These are phyloP conservation scores for Margaritispora aquatica DNA, from an alignment of 495 filamentous ascomycete species.

Conservation along the genomic window DNA sequence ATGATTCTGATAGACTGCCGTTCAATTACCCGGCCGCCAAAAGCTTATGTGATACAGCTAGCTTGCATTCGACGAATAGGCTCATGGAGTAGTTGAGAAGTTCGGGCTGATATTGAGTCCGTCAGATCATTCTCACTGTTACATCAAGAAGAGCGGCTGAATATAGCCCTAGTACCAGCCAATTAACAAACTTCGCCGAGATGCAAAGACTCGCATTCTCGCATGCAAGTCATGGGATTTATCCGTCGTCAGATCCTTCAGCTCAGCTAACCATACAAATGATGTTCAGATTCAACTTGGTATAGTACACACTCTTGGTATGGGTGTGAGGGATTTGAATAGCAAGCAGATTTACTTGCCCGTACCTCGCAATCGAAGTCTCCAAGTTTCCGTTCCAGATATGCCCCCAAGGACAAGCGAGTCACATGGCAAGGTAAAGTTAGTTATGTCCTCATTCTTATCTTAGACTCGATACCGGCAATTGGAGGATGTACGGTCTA, in stretches of 20 bases:
- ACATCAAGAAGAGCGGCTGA: neutral
- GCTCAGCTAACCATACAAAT: neutral
- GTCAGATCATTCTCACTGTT: neutral
- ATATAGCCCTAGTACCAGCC: neutral
- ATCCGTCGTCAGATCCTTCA: neutral
- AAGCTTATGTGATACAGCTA: neutral
- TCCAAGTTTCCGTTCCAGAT: too few relatives aligned
- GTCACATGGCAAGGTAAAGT: too few relatives aligned
- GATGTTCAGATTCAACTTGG: neutral
- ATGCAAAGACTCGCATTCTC: neutral
- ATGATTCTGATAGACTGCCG: neutral
- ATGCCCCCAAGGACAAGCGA: too few relatives aligned
- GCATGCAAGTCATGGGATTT: neutral
- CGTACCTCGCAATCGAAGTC: too few relatives aligned
- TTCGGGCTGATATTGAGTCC: neutral
- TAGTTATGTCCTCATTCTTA: too few relatives aligned
- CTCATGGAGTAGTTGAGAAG: neutral
- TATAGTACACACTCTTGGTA: too few relatives aligned
- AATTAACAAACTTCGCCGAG: neutral
- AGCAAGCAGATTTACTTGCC: too few relatives aligned
- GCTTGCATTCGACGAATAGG: neutral
- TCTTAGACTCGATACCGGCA: too few relatives aligned
- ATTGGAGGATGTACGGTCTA: too few relatives aligned
- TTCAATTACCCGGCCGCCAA: neutral
- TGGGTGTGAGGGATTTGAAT: too few relatives aligned